These are phyloP conservation scores for Tubosaeta sp. DNA, from an alignment of 768 basidiomycete species.

Conservation along the genomic window DNA sequence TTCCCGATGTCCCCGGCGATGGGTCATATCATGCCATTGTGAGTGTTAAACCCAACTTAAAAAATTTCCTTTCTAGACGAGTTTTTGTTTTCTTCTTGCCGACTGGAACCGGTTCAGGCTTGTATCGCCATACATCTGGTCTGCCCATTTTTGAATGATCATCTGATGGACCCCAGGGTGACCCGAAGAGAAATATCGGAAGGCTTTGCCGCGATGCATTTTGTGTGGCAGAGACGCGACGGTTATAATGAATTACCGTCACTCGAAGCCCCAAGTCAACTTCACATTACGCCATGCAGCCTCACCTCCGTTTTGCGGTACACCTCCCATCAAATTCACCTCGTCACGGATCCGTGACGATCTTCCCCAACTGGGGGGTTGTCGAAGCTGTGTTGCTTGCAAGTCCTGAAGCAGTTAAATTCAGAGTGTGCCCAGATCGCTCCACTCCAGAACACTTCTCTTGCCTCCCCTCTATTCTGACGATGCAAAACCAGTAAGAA, in stretches of 20 bases:
- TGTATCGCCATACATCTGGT: neutral
- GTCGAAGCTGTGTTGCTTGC: slow-evolving; percentile 11
- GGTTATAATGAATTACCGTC: neutral
- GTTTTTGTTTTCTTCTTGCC: neutral
- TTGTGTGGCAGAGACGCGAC: neutral
- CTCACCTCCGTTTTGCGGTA: neutral
- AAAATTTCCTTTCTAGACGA: neutral
- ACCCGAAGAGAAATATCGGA: neutral
- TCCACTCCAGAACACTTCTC: neutral
- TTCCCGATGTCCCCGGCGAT: slow-evolving; percentile 9
- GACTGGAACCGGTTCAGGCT: neutral
- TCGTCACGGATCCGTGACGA: neutral
- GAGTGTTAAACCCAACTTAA: neutral
- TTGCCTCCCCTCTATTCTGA: neutral
- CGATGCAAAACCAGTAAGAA: slow-evolving; percentile 14
- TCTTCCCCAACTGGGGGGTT: neutral
- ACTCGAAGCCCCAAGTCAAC: neutral
- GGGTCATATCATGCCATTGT: slow-evolving; percentile 1
- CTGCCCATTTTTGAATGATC: neutral
- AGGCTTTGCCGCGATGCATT: neutral
- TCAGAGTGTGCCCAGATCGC: neutral
- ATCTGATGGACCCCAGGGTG: neutral
- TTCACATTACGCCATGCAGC: neutral
- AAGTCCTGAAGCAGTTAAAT: slow-evolving; percentile 9
- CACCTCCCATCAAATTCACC: neutral